Conservation (phyloP, 805 yeast genomes). For the Kurtzmaniella fragi region DNA sequence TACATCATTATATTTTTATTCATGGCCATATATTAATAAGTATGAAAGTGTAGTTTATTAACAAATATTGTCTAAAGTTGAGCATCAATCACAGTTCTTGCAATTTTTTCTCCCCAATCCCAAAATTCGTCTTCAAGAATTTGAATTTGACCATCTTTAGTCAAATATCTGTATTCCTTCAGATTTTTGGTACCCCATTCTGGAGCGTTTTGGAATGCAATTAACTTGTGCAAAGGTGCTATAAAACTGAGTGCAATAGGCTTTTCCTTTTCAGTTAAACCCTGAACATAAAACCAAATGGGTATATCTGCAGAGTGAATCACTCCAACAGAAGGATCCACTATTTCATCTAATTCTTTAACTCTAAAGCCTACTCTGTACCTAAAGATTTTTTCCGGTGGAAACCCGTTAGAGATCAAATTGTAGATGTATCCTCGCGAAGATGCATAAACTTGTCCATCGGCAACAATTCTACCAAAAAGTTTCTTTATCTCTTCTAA, state of each 20-base stretch:
- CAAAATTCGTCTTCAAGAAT: constrained; percentile 26
- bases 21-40: too few relatives aligned
- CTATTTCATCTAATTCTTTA: constrained; percentile 14
- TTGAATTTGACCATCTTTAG: constrained; percentile 20
- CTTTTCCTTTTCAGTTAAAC: constrained; percentile 20
- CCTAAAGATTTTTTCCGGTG: constrained; percentile 19
- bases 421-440: constrained; percentile 30
- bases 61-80: too few relatives aligned
- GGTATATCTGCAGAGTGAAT: constrained; percentile 32
- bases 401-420: constrained; percentile 19
- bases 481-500: constrained; percentile 13
- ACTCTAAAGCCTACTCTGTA: constrained; percentile 26
- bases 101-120: constrained; percentile 33
- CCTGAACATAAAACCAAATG: constrained; percentile 30
- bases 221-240: constrained; percentile 23
- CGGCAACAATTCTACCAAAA: constrained; percentile 32
- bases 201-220: constrained; percentile 15
- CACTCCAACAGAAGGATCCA: constrained; percentile 18
- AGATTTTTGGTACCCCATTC: constrained; percentile 25
- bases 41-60: too few relatives aligned
- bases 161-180: constrained; percentile 19
- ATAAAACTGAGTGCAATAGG: constrained; percentile 16
- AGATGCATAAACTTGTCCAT: constrained; percentile 35
- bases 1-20: too few relatives aligned
- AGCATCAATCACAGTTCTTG: constrained; percentile 9